phyloP scores from a whole-genome alignment of 148 eudicot genomes.

The Persicaria maculosa region DNA sequence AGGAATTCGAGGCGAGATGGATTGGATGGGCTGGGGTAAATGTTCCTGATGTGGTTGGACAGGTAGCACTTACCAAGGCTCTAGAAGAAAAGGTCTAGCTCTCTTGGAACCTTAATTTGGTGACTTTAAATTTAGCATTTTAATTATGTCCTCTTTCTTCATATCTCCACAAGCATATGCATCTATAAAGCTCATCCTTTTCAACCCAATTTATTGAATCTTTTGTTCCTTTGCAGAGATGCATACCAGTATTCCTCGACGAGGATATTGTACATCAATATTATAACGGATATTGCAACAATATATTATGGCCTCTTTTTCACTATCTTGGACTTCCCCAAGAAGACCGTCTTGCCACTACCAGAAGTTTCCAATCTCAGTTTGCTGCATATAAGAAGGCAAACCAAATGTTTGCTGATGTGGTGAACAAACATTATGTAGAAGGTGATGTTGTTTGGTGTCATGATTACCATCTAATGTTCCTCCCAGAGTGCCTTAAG shows the following conservation, averaged over 20 bases:
- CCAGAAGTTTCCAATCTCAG: conserved; percentile 91
- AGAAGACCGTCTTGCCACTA: conserved; percentile 91
- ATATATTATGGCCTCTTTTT: conserved; percentile 89
- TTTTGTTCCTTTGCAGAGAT: conserved; percentile 45
- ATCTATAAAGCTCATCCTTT: neutral
- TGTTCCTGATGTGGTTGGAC: conserved; percentile 87
- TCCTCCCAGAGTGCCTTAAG: conserved; percentile 76
- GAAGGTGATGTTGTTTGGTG: conserved; percentile 98
- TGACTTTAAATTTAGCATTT: neutral
- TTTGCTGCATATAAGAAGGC: conserved; percentile 86
- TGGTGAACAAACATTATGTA: conserved; percentile 62
- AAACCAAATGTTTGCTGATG: conserved; percentile 93
- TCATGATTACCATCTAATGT: conserved; percentile 95
- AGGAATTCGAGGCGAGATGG: conserved; percentile 94
- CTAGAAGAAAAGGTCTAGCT: conserved; percentile 72
- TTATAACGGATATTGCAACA: conserved; percentile 94
- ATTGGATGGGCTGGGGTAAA: conserved; percentile 98
- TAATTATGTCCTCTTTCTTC: neutral
- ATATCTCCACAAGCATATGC: neutral
- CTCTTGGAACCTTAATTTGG: neutral
- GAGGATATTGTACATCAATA: conserved; percentile 91
- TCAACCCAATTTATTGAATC: neutral
- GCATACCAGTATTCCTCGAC: conserved; percentile 89
- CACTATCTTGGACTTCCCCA: conserved; percentile 96
- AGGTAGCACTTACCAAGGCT: conserved; percentile 67